Evolutionary conservation across 192 early-diverging fungal species (phyloP), one percentile per base, ranked within the genome.

Genomic region (Podila verticillata): DNA sequence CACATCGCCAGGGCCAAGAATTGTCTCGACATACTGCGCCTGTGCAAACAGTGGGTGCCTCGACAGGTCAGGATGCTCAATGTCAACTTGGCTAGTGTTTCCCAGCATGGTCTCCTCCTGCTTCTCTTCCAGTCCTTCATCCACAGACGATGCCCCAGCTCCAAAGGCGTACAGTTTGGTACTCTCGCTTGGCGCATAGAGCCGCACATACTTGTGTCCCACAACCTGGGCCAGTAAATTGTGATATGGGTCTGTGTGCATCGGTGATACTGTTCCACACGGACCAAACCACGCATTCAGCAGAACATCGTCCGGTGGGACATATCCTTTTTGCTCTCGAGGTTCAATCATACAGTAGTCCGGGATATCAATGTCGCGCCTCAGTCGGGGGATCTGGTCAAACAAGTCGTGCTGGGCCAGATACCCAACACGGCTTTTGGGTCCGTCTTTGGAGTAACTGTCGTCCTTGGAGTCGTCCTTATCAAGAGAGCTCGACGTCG

Each of bases 361-460:
- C 0, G 95, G 95, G 24, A 95, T 73, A 15, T 72, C 36, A 67
- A 95, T 92, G 66, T 96, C 95, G 54, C 87, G 78, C 7, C 82
- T 61, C 0, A 97, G 81, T 3, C 84, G 73, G 6, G 91, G 92
- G 20, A 95, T 90, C 70, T 97, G 96, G 20, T 84, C 70, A 66
- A 95, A 90, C 28, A 97, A 72, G 70, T 96, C 86, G 66, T 97
- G 94, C 70, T 97, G 96, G 6, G 96, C 96, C 24, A 97, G 79
- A 75, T 97, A 97, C 6, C 83, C 91, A 8, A 75, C 49, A n/a
- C 35, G 7, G 9, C 59, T 31, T 59, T 9, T n/a, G 26, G 15
- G 17, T 22, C 22, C 26, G 17, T 49, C 9, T 1, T 35, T 6
- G 8, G 17, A 32, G 13, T 54, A 5, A 2, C 49, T 19, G 9